Conservation (phyloP, 2,329 filamentous ascomycete species). For the Penicillium sclerotiorum region DNA sequence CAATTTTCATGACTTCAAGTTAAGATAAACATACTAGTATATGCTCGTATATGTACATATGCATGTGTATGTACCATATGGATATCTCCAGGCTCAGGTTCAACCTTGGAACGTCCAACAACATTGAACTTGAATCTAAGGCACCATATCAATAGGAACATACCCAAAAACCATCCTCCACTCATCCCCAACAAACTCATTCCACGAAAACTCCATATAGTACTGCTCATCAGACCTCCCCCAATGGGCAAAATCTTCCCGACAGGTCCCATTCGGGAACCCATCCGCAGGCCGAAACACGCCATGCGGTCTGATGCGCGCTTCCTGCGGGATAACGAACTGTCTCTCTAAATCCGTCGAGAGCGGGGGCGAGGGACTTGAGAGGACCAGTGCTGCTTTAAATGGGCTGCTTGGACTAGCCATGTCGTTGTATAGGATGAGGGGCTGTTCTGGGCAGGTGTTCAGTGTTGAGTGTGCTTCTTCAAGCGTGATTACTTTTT, state of each 20-base stretch:
- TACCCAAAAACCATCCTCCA: slow-evolving; percentile 28
- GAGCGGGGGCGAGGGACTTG: neutral
- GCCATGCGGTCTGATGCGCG: slow-evolving; percentile 28
- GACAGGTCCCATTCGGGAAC: slow-evolving; percentile 16
- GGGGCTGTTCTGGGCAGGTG: no score
- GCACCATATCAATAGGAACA: slow-evolving; percentile 19
- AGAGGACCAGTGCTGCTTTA: neutral
- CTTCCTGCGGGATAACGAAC: slow-evolving; percentile 26
- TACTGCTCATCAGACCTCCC: slow-evolving; percentile 19
- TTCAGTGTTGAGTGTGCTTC: slow-evolving; percentile 24
- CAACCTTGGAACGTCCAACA: no score
- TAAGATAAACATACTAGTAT: no score
- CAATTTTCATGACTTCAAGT: no score
- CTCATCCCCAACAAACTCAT: slow-evolving; percentile 16
- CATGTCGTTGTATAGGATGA: neutral
- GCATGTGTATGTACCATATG: no score
- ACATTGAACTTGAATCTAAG: neutral
- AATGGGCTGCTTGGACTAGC: neutral
- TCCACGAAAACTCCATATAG: slow-evolving; percentile 27
- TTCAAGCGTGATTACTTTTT: slow-evolving; percentile 35
- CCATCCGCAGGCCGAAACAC: slow-evolving; percentile 27
- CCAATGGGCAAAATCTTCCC: slow-evolving; percentile 25
- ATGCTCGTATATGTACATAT: no score
- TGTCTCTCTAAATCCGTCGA: neutral
- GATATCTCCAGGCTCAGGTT: no score